Evolutionary conservation across 768 basidiomycete species (phyloP), one percentile per base, ranked within the genome.

Genomic region (Albatrellus ellisii): DNA sequence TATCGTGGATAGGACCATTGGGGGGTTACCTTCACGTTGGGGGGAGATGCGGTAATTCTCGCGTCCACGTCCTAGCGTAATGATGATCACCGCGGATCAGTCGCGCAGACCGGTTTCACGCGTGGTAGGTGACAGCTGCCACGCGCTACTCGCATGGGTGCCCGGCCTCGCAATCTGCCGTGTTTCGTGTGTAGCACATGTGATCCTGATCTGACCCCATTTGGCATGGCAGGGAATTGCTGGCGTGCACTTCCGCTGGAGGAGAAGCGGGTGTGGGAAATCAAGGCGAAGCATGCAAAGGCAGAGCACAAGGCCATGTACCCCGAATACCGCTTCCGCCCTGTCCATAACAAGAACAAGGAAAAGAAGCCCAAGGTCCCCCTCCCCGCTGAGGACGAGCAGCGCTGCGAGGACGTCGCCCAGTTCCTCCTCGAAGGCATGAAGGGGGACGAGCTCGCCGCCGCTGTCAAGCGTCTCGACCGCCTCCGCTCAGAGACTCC

Each of bases 201-300:
- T 36, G 10, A 26, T 26, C 18, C 14, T 15, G 28, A 17, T 2
- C 18, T 36, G 15, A 7, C 21, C 39, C 41, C 26, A 11, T 34
- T 12, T 33, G 20, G 17, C 15, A 22, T 25, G 14, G 14, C 45
- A 64, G 63, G 67, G 6, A 69, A 68, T 42, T 69, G 65, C 49
- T 87, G 84, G 84, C 70, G 76, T 20, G 58, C 75, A 0, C 70
- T 87, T 3, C 78, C 81, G 0, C 67, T 75, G 14, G 72, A 77
- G 12, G 79, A 87, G 57, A 82, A 79, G 53, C 68, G 68, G 4
- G 63, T 73, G 14, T 87, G 84, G 84, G 80, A 85, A 53, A 60
- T 70, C 26, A 71, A 71, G 42, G 84, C 84, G 0, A 79, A 80
- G 54, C 69, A 73, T 33, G 82, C 76, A 18, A 84, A 83, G 60